A percentile compares a stretch with the other conserved stretches of the same genome.
These are phyloP conservation scores for Kockovaella imperatae DNA, from an alignment of 768 basidiomycete species.

Conservation along the genomic window DNA sequence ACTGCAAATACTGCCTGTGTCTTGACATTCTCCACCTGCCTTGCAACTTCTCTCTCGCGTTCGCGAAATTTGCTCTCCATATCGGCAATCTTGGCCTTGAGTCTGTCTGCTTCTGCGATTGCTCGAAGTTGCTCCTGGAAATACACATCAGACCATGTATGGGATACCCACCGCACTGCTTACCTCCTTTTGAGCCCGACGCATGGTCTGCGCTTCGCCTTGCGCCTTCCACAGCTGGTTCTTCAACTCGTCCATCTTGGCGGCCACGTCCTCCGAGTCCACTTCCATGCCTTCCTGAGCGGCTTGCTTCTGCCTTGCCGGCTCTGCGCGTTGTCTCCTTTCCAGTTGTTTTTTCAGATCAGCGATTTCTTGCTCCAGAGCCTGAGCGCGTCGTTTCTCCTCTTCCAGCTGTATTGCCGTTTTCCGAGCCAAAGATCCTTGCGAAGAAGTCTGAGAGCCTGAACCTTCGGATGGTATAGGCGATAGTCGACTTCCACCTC, in stretches of 20 bases:
- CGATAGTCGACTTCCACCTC: slow-evolving; percentile 5
- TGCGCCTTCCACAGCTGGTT: slow-evolving; percentile 23
- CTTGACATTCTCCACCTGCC: slow-evolving; percentile 26
- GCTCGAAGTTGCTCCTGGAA: slow-evolving; percentile 15
- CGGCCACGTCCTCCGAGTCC: slow-evolving; percentile 5
- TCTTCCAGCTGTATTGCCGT: slow-evolving; percentile 26
- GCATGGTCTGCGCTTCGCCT: slow-evolving; percentile 28
- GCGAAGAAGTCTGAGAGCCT: slow-evolving; percentile 14
- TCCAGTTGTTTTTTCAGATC: slow-evolving; percentile 9
- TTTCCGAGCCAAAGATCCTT: slow-evolving; percentile 20
- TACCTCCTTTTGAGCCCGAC: slow-evolving; percentile 24
- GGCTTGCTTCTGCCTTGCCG: not conserved
- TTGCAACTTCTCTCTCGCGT: slow-evolving; percentile 13
- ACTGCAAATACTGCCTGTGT: slow-evolving; percentile 36
- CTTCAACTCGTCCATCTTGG: slow-evolving; percentile 16
- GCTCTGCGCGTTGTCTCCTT: not conserved
- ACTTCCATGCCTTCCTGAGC: not conserved
- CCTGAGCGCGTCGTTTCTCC: slow-evolving; percentile 12
- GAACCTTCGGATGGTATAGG: slow-evolving; percentile 22
- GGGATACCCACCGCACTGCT: not conserved
- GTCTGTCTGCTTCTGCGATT: slow-evolving; percentile 17
- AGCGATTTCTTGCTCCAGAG: slow-evolving; percentile 11
- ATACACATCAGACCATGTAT: not conserved
- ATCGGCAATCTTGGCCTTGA: slow-evolving; percentile 12
- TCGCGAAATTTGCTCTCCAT: slow-evolving; percentile 21